A percentile compares a stretch with the other conserved stretches of the same genome.
These are phyloP conservation scores for Podospora appendiculata DNA, from an alignment of 495 filamentous ascomycete genomes.

Conservation along the genomic window DNA sequence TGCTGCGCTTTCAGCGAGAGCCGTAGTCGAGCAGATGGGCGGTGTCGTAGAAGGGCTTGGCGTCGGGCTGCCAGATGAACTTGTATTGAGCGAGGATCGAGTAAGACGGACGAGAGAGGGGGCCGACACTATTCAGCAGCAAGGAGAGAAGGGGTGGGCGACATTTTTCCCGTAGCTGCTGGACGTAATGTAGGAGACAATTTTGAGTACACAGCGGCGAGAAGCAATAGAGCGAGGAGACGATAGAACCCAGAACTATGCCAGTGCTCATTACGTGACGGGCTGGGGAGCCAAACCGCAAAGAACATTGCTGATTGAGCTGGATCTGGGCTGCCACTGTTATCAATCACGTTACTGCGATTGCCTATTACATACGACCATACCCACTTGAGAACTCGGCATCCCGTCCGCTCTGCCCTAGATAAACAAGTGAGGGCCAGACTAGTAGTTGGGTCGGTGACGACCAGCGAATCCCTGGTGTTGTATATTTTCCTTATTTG, in stretches of 20 bases:
- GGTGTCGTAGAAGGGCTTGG: conserved; percentile 4
- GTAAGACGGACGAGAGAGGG: conserved; percentile 13
- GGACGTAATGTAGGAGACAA: not conserved
- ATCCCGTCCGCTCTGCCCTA: conserved; percentile 47
- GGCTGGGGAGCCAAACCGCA: too few species aligned
- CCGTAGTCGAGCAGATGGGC: conserved; percentile 54
- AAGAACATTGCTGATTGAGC: too few species aligned
- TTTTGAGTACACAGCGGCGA: too few species aligned
- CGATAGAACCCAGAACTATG: too few species aligned
- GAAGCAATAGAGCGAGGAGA: too few species aligned
- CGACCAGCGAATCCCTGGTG: conserved; percentile 27
- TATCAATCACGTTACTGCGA: too few species aligned
- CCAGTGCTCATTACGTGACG: too few species aligned
- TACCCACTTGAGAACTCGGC: conserved; percentile 16
- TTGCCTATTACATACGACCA: not conserved
- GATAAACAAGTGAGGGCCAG: conserved; percentile 24
- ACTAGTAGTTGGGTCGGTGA: conserved; percentile 33
- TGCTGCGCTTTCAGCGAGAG: conserved; percentile 59
- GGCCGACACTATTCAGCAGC: conserved; percentile 1
- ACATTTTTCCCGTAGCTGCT: not conserved
- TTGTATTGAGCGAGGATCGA: conserved; percentile 36
- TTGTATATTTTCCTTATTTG: conserved; percentile 34
- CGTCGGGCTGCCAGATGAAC: conserved; percentile 34
- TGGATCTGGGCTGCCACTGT: too few species aligned
- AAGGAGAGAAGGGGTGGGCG: conserved; percentile 1